Percentiles rank a stretch among this genome's conserved stretches.
Evolutionary conservation across 495 filamentous ascomycete genomes (phyloP).

Genomic region (Friedmanniomyces simplex): DNA sequence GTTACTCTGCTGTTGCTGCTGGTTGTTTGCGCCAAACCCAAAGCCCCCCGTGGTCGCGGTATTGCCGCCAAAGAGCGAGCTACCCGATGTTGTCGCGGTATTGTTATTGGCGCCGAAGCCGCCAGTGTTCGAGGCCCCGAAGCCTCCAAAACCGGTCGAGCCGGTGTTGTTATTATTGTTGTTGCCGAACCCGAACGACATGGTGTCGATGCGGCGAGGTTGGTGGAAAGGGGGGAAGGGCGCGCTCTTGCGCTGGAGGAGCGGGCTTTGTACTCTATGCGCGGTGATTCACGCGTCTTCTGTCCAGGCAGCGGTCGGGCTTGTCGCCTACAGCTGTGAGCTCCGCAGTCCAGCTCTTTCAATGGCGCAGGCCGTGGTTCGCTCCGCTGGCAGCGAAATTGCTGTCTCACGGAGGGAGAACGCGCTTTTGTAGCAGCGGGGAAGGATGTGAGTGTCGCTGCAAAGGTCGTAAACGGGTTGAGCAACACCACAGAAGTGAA

Average conservation of each 20-base stretch:
- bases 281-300: background rate
- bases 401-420: no score
- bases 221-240: constrained; percentile 19
- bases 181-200: constrained; percentile 37
- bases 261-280: background rate
- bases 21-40: constrained; percentile 17
- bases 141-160: constrained; percentile 37
- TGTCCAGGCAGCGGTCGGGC: no score
- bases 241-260: constrained; percentile 19
- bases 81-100: constrained; percentile 20
- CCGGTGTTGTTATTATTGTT: constrained; percentile 17
- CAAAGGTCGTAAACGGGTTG: no score
- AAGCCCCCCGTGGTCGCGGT: constrained; percentile 17
- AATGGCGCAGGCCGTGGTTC: no score
- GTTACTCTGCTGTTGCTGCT: constrained; percentile 26
- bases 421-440: no score
- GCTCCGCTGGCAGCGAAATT: no score
- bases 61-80: constrained; percentile 18
- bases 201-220: constrained; percentile 27
- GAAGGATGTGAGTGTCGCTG: no score
- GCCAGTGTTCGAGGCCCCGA: constrained; percentile 36
- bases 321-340: no score
- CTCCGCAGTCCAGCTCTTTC: no score
- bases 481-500: no score
- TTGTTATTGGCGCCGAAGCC: constrained; percentile 48